phyloP scores from a whole-genome alignment of 768 basidiomycete species.

The Hysterangium stoloniferum region DNA sequence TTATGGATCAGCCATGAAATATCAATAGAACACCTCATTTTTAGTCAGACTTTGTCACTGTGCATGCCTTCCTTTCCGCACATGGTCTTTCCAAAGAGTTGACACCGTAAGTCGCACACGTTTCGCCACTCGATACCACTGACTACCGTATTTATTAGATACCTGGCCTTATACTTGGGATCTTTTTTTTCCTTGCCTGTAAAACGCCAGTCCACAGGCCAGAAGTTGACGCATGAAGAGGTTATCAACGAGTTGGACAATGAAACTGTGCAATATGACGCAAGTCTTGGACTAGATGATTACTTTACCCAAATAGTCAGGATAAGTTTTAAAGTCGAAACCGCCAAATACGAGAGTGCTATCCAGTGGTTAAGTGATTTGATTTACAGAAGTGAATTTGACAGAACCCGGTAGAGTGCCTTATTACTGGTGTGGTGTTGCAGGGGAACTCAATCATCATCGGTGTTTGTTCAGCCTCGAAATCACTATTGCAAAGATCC shows the following conservation, averaged over 20 bases:
- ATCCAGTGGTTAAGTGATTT: conserved; percentile 83
- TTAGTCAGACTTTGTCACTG: conserved; percentile 86
- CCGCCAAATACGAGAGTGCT: conserved; percentile 66
- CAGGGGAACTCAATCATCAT: background rate
- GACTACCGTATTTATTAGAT: conserved; percentile 35
- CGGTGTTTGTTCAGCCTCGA: conserved; percentile 47
- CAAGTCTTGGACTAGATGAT: conserved; percentile 52
- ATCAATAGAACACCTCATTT: too few relatives aligned
- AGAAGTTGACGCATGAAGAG: conserved; percentile 72
- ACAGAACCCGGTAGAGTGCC: conserved; percentile 58
- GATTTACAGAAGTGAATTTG: conserved; percentile 66
- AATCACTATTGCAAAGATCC: conserved; percentile 79
- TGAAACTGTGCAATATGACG: conserved; percentile 84
- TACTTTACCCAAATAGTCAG: conserved; percentile 70
- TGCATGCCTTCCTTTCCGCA: conserved; percentile 75
- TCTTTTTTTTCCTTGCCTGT: conserved; percentile 89
- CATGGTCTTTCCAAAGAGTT: conserved; percentile 63
- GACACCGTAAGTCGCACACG: conserved; percentile 49
- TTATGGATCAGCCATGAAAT: too few relatives aligned
- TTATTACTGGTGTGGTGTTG: background rate
- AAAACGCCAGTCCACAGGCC: conserved; percentile 54
- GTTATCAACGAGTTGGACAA: conserved; percentile 87
- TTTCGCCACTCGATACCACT: background rate
- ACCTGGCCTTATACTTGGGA: conserved; percentile 68
- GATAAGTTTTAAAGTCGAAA: conserved; percentile 80